phyloP scores from a whole-genome alignment of 148 eudicot genomes.

The Rhododendron ferrugineum region DNA sequence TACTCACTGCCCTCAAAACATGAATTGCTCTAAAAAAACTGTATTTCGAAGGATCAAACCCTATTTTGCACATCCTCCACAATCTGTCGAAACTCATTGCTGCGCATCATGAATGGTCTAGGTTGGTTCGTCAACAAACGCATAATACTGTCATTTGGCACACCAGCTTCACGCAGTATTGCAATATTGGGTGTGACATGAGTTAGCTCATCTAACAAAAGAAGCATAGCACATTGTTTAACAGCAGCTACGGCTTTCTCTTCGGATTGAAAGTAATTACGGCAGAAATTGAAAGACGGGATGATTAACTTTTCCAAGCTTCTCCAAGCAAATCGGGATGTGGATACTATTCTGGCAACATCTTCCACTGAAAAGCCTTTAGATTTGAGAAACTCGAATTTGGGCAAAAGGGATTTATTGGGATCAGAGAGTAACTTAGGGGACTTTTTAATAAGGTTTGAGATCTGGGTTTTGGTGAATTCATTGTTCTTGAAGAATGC shows the following conservation, averaged over 20 bases:
- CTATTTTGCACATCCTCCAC: conserved; percentile 24
- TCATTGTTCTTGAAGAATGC: background rate
- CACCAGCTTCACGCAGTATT: background rate
- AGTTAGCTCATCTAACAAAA: background rate
- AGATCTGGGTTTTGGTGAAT: background rate
- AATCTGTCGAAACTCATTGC: background rate
- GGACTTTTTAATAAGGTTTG: background rate
- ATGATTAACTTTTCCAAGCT: background rate
- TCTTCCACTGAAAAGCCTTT: background rate
- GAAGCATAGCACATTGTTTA: background rate
- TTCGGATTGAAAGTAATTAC: background rate
- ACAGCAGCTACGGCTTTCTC: background rate
- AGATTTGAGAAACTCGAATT: background rate
- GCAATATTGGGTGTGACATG: background rate
- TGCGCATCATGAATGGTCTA: background rate
- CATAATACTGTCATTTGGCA: background rate
- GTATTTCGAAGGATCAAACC: conserved; percentile 3
- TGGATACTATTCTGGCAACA: background rate
- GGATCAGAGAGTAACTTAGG: background rate
- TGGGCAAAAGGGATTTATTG: background rate
- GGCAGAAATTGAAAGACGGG: background rate
- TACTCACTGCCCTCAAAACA: background rate
- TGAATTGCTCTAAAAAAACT: conserved; percentile 9
- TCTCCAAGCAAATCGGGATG: background rate
- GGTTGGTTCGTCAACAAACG: conserved; percentile 2